These are phyloP conservation scores for Fusarium scirpi DNA, from an alignment of 2,329 filamentous ascomycete genomes.

Conservation along the genomic window DNA sequence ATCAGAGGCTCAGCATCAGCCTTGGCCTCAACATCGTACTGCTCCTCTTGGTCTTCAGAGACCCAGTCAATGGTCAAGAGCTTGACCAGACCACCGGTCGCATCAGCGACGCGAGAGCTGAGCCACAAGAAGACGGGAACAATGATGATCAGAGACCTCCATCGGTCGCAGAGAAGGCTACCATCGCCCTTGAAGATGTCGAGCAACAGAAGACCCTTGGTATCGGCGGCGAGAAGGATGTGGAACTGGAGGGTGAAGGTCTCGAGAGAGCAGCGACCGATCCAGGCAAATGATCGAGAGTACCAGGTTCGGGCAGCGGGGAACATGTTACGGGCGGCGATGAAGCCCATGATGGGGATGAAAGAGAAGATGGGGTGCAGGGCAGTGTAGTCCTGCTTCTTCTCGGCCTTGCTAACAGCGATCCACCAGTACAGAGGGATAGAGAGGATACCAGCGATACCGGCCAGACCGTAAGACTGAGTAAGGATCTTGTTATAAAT, in stretches of 20 bases:
- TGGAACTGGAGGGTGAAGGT: slow-evolving; percentile 71
- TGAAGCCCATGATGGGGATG: slow-evolving; percentile 65
- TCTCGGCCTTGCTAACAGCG: slow-evolving; percentile 43
- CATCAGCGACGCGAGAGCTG: slow-evolving; percentile 38
- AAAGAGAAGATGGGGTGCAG: slow-evolving; percentile 66
- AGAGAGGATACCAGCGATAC: slow-evolving; percentile 31
- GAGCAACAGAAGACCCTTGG: slow-evolving; percentile 57
- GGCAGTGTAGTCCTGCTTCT: slow-evolving; percentile 56
- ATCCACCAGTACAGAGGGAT: slow-evolving; percentile 50
- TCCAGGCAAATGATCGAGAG: slow-evolving; percentile 60
- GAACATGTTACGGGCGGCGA: slow-evolving; percentile 63
- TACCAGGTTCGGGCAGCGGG: slow-evolving; percentile 32
- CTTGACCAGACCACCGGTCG: slow-evolving; percentile 39
- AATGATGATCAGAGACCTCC: slow-evolving; percentile 44
- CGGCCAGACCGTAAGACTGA: slow-evolving; percentile 34
- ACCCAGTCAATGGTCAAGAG: slow-evolving; percentile 34
- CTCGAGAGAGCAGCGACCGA: slow-evolving; percentile 69
- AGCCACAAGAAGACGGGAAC: slow-evolving; percentile 47
- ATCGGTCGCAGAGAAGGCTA: slow-evolving; percentile 40
- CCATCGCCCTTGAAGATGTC: slow-evolving; percentile 38
- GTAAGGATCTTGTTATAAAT: slow-evolving; percentile 39
- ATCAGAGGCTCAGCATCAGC: slow-evolving; percentile 36
- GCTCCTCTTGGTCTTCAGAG: slow-evolving; percentile 13
- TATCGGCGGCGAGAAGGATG: slow-evolving; percentile 70
- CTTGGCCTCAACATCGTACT: slow-evolving; percentile 34